Percentiles rank a stretch among this genome's conserved stretches.
Evolutionary conservation across 345 rosid genomes (phyloP).

Genomic region (Camelina hispida): DNA sequence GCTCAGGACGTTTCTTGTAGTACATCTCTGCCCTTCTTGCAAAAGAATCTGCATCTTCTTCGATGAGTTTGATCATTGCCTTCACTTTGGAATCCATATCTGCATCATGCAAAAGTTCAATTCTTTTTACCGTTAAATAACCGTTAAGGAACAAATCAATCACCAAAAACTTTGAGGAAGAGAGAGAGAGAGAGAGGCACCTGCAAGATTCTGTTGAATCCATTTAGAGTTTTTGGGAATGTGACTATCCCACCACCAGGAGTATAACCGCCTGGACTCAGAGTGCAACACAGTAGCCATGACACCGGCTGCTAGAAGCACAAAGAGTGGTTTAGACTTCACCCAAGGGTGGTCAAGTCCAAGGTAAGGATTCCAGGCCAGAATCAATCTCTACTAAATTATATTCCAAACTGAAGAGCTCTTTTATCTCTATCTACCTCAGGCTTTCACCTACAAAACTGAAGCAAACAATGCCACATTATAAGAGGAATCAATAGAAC

Average conservation of each 20-base stretch:
- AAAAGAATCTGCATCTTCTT: conserved; percentile 99
- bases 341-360: conserved; percentile 55
- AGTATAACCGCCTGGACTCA: conserved; percentile 73
- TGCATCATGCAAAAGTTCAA: conserved; percentile 37
- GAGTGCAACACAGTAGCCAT: conserved; percentile 70
- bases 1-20: conserved; percentile 97
- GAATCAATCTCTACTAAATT: conserved; percentile 44
- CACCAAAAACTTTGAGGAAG: neutral
- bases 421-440: neutral
- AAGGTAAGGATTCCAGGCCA: conserved; percentile 73
- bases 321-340: conserved; percentile 65
- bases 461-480: conserved; percentile 28
- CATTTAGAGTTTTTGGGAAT: conserved; percentile 98
- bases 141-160: conserved; percentile 9
- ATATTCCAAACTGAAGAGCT: neutral
- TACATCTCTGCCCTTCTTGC: conserved; percentile 99
- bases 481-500: conserved; percentile 15
- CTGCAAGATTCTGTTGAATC: conserved; percentile 98
- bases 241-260: conserved; percentile 99
- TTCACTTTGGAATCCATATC: conserved; percentile 95
- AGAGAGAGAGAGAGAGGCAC: conserved; percentile 45
- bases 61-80: conserved; percentile 93
- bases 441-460: conserved; percentile 37
- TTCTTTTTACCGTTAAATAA: neutral
- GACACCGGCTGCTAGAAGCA: conserved; percentile 55